Base-by-base conservation (phyloP, 306 rosid genomes). In the Ceratonia siliqua region DNA sequence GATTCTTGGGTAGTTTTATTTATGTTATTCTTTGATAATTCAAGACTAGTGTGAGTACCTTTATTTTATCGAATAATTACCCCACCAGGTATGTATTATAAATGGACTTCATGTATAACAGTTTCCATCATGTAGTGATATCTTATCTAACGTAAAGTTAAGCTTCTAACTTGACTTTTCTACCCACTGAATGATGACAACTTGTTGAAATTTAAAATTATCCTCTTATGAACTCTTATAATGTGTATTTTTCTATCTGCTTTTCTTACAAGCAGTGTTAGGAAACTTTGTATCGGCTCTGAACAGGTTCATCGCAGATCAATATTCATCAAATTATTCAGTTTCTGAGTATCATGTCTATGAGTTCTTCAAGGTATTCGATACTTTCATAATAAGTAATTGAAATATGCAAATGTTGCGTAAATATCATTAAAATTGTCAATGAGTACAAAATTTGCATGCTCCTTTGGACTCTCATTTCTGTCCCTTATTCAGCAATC, bases 261-360 rank as follows among this genome's bases (percentile, higher is more conserved):
- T 67, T 64, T 78, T 54, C 50, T 32, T 11, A 14, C 73, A 50
- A 57, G 82, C 86, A 94, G 98, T 94, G 21, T 70, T 94, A 79
- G 98, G 98, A 24, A 91, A 88, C 85, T 94, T 94, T 6, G 90
- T 94, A 57, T 88, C 98, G 0, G 98, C 98, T 76, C 89, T 94
- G 73, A 94, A 94, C 90, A 79, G 85, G 77, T 94, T 89, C 72
- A 92, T 94, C 50, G 98, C 97, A 13, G 94, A 91, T 81, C 91
- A 81, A 18, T 94, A 94, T 66, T 83, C 87, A 52, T 84, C 90
- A 50, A 77, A 84, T 27, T 87, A 88, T 81, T 86, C 97, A 22
- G 91, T 94, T 77, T 89, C 97, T 22, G 97, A 91, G 78, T 94
- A 94, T 77, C 89, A 89, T 50, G 98, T 94, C 68, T 94, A 94